phyloP scores from a whole-genome alignment of 192 early-diverging fungal genomes.

The Coemansia asiatica region DNA sequence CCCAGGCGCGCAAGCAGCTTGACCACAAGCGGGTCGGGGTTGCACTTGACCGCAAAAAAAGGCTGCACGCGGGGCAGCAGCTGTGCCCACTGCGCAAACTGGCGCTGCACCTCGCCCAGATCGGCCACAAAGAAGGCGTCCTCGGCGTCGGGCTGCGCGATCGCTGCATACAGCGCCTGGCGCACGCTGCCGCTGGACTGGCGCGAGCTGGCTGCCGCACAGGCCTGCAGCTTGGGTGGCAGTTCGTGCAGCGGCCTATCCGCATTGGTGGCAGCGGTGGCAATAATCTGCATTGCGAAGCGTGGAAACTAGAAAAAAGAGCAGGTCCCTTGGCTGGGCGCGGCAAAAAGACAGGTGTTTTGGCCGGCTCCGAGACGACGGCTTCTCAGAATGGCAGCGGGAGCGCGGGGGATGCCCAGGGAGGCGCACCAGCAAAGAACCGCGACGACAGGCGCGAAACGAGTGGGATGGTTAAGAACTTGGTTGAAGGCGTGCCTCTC shows the following conservation, averaged over 20 bases:
- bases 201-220: conserved; percentile 6
- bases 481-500: conserved; percentile 23
- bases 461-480: conserved; percentile 19
- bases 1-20: conserved; percentile 78
- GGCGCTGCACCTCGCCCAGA: conserved; percentile 86
- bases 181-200: conserved; percentile 25
- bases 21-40: conserved; percentile 85
- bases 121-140: conserved; percentile 97
- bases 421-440: conserved; percentile 39
- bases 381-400: conserved; percentile 15
- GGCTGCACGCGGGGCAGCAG: conserved; percentile 92
- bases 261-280: not conserved
- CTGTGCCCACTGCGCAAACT: conserved; percentile 79
- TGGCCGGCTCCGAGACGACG: conserved; percentile 11
- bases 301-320: not conserved
- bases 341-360: not conserved
- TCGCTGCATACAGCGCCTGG: conserved; percentile 29
- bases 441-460: conserved; percentile 25
- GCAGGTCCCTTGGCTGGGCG: not conserved
- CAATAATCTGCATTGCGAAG: not conserved
- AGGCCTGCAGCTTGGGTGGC: conserved; percentile 24
- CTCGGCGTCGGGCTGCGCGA: conserved; percentile 62
- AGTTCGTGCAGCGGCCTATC: conserved; percentile 16
- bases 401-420: conserved; percentile 29
- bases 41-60: conserved; percentile 97